A percentile compares a stretch with the other conserved stretches of the same genome.
These are phyloP conservation scores for Escovopsis sp. DNA, from an alignment of 2,329 filamentous ascomycete genomes.

Conservation along the genomic window DNA sequence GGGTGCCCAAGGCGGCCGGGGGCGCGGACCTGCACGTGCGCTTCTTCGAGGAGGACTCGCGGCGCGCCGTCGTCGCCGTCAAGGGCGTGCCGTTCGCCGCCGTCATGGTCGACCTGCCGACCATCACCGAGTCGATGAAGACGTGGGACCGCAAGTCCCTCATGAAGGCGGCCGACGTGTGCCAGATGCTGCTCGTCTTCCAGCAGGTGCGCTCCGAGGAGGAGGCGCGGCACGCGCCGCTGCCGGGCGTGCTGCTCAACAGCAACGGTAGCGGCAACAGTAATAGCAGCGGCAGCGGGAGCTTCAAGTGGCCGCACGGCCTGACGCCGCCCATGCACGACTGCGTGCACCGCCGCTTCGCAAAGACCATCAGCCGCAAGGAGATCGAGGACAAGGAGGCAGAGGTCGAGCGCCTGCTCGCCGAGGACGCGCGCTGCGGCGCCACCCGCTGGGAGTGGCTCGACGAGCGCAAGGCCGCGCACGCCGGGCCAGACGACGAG, in stretches of 20 bases:
- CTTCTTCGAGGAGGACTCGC: constrained; percentile 60
- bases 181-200: constrained; percentile 75
- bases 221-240: constrained; percentile 49
- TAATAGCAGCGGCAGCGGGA: constrained; percentile 11
- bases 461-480: constrained; percentile 27
- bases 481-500: constrained; percentile 25
- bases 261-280: too few relatives aligned
- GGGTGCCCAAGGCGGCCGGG: constrained; percentile 44
- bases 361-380: constrained; percentile 66
- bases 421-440: constrained; percentile 48
- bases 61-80: constrained; percentile 59
- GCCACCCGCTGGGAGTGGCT: constrained; percentile 51
- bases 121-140: constrained; percentile 82
- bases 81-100: constrained; percentile 60
- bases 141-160: constrained; percentile 80
- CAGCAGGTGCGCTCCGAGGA: constrained; percentile 49
- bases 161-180: constrained; percentile 80
- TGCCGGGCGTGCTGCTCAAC: constrained; percentile 57
- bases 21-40: constrained; percentile 69
- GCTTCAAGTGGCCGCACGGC: constrained; percentile 67
- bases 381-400: constrained; percentile 77
- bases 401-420: constrained; percentile 59
- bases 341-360: constrained; percentile 67
- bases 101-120: constrained; percentile 68
- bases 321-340: constrained; percentile 80